phyloP scores from a whole-genome alignment of 768 basidiomycete species.

The Amanita fuliginea region DNA sequence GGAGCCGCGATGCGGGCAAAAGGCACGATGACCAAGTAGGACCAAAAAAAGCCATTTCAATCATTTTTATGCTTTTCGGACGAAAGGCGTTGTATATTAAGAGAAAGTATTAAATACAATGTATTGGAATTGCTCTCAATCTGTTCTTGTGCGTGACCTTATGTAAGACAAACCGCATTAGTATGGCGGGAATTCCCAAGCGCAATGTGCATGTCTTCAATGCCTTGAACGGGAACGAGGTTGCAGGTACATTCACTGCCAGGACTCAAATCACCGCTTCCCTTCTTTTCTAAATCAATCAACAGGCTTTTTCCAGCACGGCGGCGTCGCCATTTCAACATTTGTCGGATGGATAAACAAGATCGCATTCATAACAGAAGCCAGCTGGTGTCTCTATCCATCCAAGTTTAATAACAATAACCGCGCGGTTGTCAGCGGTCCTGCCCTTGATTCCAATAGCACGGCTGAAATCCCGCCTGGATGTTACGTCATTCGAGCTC shows the following conservation, averaged over 20 bases:
- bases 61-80: too few relatives aligned
- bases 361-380: slow-evolving; percentile 2
- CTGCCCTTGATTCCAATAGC: slow-evolving; percentile 10
- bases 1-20: slow-evolving; percentile 37
- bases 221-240: slow-evolving; percentile 10
- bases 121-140: too few relatives aligned
- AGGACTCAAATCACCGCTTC: background rate
- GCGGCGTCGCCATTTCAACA: slow-evolving; percentile 11
- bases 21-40: slow-evolving; percentile 17
- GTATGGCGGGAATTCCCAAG: slow-evolving; percentile 5
- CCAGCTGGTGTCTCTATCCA: slow-evolving; percentile 10
- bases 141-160: too few relatives aligned
- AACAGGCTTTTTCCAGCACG: slow-evolving; percentile 10
- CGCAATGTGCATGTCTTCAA: slow-evolving; percentile 10
- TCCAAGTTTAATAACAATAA: slow-evolving; percentile 1
- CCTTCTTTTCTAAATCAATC: background rate
- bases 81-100: too few relatives aligned
- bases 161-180: too few relatives aligned
- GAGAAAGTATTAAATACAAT: too few relatives aligned
- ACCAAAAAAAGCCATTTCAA: too few relatives aligned
- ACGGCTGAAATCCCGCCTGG: slow-evolving; percentile 10
- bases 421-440: slow-evolving; percentile 2
- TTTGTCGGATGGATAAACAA: slow-evolving; percentile 11
- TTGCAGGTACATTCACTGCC: slow-evolving; percentile 10
- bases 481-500: slow-evolving; percentile 11